phyloP scores from a whole-genome alignment of 345 rosid genomes.

The Noccaea caerulescens region DNA sequence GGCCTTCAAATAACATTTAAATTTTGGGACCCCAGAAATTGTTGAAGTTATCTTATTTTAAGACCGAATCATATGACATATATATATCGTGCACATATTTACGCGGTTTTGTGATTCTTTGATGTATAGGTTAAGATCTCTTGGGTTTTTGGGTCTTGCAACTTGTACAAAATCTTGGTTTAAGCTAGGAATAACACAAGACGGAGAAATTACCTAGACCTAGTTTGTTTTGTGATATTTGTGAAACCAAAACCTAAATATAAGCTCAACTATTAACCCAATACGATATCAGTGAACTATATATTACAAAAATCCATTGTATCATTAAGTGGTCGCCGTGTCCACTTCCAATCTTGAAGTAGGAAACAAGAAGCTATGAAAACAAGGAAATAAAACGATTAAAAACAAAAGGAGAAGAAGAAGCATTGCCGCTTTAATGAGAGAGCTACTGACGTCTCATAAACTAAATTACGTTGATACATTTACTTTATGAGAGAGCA shows the following conservation, averaged over 20 bases:
- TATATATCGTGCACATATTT: too few relatives aligned
- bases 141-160: too few relatives aligned
- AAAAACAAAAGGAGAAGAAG: neutral
- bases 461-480: neutral
- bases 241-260: constrained; percentile 6
- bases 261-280: neutral
- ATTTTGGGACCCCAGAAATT: too few relatives aligned
- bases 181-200: too few relatives aligned
- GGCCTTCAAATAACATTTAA: too few relatives aligned
- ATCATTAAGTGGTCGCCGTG: constrained; percentile 22
- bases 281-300: neutral
- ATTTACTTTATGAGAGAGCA: constrained; percentile 6
- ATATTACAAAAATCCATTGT: neutral
- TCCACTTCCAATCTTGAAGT: constrained; percentile 28
- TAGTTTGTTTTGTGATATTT: neutral
- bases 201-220: neutral
- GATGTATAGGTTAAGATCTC: too few relatives aligned
- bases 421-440: constrained; percentile 8
- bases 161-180: too few relatives aligned
- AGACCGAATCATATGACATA: too few relatives aligned
- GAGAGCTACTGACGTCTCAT: constrained; percentile 26
- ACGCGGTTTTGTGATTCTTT: too few relatives aligned
- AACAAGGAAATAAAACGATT: constrained; percentile 7
- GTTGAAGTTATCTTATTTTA: too few relatives aligned
- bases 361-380: constrained; percentile 5